These are phyloP conservation scores for Ustilago tritici DNA, from an alignment of 1,284 basidiomycete species.

Conservation along the genomic window DNA sequence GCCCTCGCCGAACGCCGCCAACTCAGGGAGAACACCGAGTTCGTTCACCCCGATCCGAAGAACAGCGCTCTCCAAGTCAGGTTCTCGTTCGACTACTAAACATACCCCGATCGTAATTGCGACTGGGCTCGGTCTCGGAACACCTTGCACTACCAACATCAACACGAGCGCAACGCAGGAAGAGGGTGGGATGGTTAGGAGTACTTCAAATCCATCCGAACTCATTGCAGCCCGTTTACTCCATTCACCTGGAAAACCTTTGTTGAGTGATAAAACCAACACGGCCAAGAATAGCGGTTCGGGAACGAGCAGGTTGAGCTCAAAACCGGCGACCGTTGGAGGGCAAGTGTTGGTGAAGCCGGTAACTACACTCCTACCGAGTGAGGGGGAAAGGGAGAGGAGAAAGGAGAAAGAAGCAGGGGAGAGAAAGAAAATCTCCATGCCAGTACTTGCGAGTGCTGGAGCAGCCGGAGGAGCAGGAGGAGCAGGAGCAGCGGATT, in stretches of 20 bases:
- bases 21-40: neutral
- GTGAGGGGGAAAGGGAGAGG: neutral
- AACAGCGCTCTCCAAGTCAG: constrained; percentile 2
- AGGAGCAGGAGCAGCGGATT: constrained; percentile 31
- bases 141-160: constrained; percentile 9
- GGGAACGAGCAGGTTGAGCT: constrained; percentile 14
- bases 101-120: constrained; percentile 9
- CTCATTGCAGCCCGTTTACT: constrained; percentile 29
- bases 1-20: constrained; percentile 7
- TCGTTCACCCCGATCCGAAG: constrained; percentile 33
- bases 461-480: neutral
- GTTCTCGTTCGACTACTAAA: constrained; percentile 5
- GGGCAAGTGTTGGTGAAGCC: neutral
- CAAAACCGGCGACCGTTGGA: constrained; percentile 4
- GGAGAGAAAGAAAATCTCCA: neutral
- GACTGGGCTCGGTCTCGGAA: constrained; percentile 10
- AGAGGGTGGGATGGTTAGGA: constrained; percentile 25
- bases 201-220: constrained; percentile 41
- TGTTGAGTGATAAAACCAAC: constrained; percentile 30
- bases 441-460: no score
- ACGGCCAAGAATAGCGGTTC: neutral
- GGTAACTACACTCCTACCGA: neutral
- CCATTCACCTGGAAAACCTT: constrained; percentile 7
- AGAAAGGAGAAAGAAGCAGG: neutral
- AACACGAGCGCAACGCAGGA: neutral